phyloP scores from a whole-genome alignment of 2,329 filamentous ascomycete species.

The Scortechinia acanthostroma region DNA sequence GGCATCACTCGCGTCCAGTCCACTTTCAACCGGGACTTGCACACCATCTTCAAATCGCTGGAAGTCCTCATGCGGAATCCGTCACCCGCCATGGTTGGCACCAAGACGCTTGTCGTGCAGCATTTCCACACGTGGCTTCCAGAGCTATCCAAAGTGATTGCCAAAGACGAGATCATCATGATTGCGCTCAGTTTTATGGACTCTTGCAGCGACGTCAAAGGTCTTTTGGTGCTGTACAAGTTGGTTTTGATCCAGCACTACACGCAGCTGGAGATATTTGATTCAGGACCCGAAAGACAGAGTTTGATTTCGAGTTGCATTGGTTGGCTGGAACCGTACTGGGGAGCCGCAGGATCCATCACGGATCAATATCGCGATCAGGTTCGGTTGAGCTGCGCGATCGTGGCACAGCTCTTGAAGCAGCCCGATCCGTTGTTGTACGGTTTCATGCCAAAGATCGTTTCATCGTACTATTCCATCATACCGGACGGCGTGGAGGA shows the following conservation, averaged over 20 bases:
- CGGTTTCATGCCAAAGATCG: slow-evolving; percentile 82
- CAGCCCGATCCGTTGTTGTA: slow-evolving; percentile 75
- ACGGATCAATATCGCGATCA: slow-evolving; percentile 87
- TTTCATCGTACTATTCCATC: slow-evolving; percentile 80
- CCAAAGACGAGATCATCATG: slow-evolving; percentile 78
- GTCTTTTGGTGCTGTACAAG: slow-evolving; percentile 86
- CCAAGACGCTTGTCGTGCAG: slow-evolving; percentile 88
- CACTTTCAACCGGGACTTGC: slow-evolving; percentile 74
- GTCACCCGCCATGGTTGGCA: slow-evolving; percentile 80
- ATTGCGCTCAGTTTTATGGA: slow-evolving; percentile 92
- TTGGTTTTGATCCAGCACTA: slow-evolving; percentile 89
- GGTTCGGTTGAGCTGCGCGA: slow-evolving; percentile 85
- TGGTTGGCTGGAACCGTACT: slow-evolving; percentile 86
- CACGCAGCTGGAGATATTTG: slow-evolving; percentile 74
- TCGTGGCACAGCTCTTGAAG: slow-evolving; percentile 78
- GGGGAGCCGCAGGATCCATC: slow-evolving; percentile 69
- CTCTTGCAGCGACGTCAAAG: slow-evolving; percentile 78
- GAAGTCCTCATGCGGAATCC: slow-evolving; percentile 84
- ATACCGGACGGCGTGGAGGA: slow-evolving; percentile 22
- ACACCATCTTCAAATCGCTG: slow-evolving; percentile 81
- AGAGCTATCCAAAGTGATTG: slow-evolving; percentile 71
- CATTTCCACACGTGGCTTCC: slow-evolving; percentile 98
- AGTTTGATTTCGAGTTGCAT: slow-evolving; percentile 75
- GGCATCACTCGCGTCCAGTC: slow-evolving; percentile 71
- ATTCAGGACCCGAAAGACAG: slow-evolving; percentile 67